Base-by-base conservation (phyloP, 345 rosid genomes). In the Cardiospermum halicacabum region DNA sequence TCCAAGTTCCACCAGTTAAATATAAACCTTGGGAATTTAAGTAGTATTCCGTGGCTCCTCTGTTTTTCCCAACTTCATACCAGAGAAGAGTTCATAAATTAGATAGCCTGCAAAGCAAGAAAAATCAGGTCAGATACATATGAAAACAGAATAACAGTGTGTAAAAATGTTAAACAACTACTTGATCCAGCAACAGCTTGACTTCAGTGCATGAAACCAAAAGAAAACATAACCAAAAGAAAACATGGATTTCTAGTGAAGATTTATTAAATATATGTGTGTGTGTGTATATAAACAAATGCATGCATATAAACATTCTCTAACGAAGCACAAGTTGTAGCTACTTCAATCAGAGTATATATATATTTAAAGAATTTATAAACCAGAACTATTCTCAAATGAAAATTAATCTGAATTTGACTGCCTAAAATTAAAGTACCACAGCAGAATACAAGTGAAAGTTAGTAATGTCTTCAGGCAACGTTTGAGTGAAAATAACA, bases 41-140 rank as follows among this genome's bases (percentile, higher is more conserved):
- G 77, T 84, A 71, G 88, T 93, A 73, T 81, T 88, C 16, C 99
- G 92, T 77, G 91, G 73, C 72, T 94, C 99, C 83, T 94, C 97
- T 39, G 99, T 94, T 83, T 80, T 94, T 32, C 82, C 86, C 76
- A 94, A 81, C 82, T 83, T 91, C 66, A 68, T 64, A 40, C 88
- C 84, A 77, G 99, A 89, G 77, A 94, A 93, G 68, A 91, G 87
- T 76, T 93, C 99, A 81, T 90, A 77, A 58, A n/a, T n/a, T n/a
- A n/a, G n/a, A n/a, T n/a, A n/a, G n/a, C n/a, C n/a, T n/a, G n/a
- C n/a, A n/a, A n/a, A n/a, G n/a, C n/a, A n/a, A n/a, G n/a, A n/a
- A n/a, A n/a, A n/a, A n/a, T n/a, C n/a, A n/a, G n/a, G n/a, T n/a
- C n/a, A n/a, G n/a, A n/a, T n/a, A n/a, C n/a, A n/a, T n/a, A n/a